These are phyloP conservation scores for Suhomyces emberorum DNA, from an alignment of 805 yeast genomes.

Conservation along the genomic window DNA sequence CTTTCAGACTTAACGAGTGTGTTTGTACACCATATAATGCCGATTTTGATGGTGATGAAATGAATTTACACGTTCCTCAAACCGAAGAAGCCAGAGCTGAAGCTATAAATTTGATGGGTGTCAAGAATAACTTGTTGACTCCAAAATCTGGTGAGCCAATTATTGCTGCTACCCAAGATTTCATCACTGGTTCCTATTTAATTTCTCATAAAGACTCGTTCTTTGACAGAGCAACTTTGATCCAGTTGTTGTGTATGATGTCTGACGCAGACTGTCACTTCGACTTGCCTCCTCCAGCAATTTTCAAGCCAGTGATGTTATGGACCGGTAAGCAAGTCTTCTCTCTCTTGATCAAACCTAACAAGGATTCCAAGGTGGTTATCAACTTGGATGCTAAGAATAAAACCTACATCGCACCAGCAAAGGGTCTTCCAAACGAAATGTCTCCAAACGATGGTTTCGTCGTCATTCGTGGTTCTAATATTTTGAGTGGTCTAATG, in stretches of 20 bases:
- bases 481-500: constrained; percentile 90
- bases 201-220: constrained; percentile 92
- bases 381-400: constrained; percentile 93
- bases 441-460: constrained; percentile 98
- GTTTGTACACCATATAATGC: constrained; percentile 99
- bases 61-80: constrained; percentile 98
- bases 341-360: constrained; percentile 82
- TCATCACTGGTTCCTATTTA: constrained; percentile 92
- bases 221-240: constrained; percentile 80
- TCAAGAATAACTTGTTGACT: constrained; percentile 87
- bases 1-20: constrained; percentile 95
- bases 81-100: constrained; percentile 99
- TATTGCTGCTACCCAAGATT: constrained; percentile 99
- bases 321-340: constrained; percentile 99
- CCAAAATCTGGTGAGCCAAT: constrained; percentile 99
- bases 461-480: constrained; percentile 85
- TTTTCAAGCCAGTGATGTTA: constrained; percentile 78
- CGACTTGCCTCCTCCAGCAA: constrained; percentile 94
- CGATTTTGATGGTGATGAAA: constrained; percentile 99
- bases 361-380: constrained; percentile 66
- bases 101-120: constrained; percentile 98
- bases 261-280: constrained; percentile 85
- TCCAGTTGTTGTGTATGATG: constrained; percentile 90
- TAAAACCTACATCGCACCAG: constrained; percentile 83
- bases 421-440: constrained; percentile 69